Percentiles rank a stretch among this genome's conserved stretches.
Conservation (phyloP, 176 grass and related monocot species). For the Secale cereale region DNA sequence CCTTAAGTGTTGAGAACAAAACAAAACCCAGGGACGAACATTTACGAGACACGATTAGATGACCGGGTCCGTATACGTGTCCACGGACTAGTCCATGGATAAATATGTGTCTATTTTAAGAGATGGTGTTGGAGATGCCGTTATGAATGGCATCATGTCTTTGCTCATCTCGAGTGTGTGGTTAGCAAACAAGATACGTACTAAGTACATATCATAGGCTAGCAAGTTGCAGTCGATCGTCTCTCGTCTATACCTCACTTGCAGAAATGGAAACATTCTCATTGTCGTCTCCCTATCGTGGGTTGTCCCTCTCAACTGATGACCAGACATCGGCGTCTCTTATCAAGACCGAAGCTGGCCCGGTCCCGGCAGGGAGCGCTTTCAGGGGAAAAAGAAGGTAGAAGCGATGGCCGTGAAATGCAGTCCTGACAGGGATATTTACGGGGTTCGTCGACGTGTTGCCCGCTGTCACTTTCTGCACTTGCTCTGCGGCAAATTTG, state of each 20-base stretch:
- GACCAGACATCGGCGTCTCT: slow-evolving; percentile 1
- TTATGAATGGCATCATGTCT: neutral
- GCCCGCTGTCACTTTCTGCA: neutral
- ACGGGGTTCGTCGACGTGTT: neutral
- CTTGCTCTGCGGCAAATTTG: too few relatives aligned
- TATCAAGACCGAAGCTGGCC: neutral
- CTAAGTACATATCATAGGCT: neutral
- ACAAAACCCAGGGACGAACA: too few relatives aligned
- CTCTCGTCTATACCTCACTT: neutral
- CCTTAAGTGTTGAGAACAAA: too few relatives aligned
- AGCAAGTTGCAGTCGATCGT: neutral
- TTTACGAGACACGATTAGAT: too few relatives aligned
- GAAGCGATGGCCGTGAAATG: neutral
- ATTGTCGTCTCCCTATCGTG: neutral
- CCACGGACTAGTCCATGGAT: too few relatives aligned
- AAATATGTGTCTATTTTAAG: too few relatives aligned
- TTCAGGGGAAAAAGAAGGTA: neutral
- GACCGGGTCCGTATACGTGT: too few relatives aligned
- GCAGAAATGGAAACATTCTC: slow-evolving; percentile 3
- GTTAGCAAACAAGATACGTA: neutral
- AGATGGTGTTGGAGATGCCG: too few relatives aligned
- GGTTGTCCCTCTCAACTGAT: neutral
- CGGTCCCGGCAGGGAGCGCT: neutral
- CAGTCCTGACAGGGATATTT: slow-evolving; percentile 3
- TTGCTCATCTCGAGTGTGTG: neutral